phyloP scores from a whole-genome alignment of 1,284 basidiomycete genomes.

The Cutaneotrichosporon sp. region DNA sequence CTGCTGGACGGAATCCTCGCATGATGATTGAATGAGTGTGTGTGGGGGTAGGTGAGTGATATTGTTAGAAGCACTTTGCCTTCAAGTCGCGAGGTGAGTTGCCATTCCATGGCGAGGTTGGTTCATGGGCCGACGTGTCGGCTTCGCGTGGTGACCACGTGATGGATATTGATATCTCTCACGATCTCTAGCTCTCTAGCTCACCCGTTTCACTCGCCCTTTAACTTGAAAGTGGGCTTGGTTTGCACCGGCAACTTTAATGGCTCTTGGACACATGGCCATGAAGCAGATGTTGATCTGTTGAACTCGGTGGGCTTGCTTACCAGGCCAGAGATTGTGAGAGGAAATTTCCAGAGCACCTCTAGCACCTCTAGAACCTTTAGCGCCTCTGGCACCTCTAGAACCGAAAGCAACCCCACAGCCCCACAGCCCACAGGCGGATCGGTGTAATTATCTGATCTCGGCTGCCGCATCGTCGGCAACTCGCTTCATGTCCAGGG shows the following conservation, averaged over 20 bases:
- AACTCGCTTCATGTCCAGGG: not conserved
- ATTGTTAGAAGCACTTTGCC: not conserved
- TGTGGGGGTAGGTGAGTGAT: not conserved
- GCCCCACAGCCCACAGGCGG: not conserved
- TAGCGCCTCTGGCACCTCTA: not conserved
- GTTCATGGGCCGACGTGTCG: not conserved
- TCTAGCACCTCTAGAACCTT: too few relatives aligned
- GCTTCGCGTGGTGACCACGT: not conserved
- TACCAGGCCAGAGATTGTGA: too few relatives aligned
- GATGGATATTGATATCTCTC: not conserved
- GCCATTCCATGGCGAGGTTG: not conserved
- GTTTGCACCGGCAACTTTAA: too few relatives aligned
- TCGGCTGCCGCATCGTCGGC: slow-evolving; percentile 7
- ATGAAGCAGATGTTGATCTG: too few relatives aligned
- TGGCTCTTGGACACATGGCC: too few relatives aligned
- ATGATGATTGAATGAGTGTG: slow-evolving; percentile 1
- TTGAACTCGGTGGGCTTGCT: too few relatives aligned
- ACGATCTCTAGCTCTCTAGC: too few relatives aligned
- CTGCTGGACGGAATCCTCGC: slow-evolving; percentile 1
- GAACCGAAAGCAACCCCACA: not conserved
- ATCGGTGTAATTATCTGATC: slow-evolving; percentile 7
- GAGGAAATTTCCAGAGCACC: too few relatives aligned
- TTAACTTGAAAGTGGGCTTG: too few relatives aligned
- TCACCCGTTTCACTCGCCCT: not conserved
- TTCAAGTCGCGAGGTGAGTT: not conserved